These are phyloP conservation scores for Pyrenula aspistea DNA, from an alignment of 495 filamentous ascomycete genomes.

Conservation along the genomic window DNA sequence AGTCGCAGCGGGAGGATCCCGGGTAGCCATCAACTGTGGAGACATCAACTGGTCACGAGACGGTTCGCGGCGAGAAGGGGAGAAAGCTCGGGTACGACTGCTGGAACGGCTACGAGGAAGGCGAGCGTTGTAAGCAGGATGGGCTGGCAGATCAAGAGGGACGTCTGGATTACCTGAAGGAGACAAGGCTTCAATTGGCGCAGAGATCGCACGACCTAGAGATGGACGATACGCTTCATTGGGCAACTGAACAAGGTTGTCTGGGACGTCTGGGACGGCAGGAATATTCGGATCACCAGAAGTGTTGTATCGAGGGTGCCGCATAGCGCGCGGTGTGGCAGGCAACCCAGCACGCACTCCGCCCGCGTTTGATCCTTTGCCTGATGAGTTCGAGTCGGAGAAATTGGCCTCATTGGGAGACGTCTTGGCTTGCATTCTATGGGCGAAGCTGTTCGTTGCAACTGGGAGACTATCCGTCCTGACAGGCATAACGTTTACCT, in stretches of 20 bases:
- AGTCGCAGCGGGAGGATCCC: slow-evolving; percentile 20
- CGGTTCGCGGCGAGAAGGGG: background rate
- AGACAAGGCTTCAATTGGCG: slow-evolving; percentile 48
- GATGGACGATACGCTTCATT: slow-evolving; percentile 51
- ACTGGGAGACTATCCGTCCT: slow-evolving; percentile 13
- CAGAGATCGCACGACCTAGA: slow-evolving; percentile 60
- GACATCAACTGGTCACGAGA: slow-evolving; percentile 12
- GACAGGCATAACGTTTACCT: slow-evolving; percentile 5
- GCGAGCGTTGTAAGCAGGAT: slow-evolving; percentile 43
- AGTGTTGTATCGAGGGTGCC: slow-evolving; percentile 53
- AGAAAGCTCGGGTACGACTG: slow-evolving; percentile 21
- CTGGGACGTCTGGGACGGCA: slow-evolving; percentile 55
- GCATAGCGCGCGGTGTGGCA: slow-evolving; percentile 77
- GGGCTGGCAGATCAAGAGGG: slow-evolving; percentile 35
- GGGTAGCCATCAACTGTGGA: slow-evolving; percentile 31
- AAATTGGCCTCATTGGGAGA: slow-evolving; percentile 34
- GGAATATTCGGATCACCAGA: slow-evolving; percentile 44
- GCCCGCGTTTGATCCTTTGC: slow-evolving; percentile 16
- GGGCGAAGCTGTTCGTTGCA: background rate
- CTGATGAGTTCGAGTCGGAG: slow-evolving; percentile 28
- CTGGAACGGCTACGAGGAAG: slow-evolving; percentile 37
- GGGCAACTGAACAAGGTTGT: slow-evolving; percentile 38
- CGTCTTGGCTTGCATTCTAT: slow-evolving; percentile 27
- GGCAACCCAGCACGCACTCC: slow-evolving; percentile 51
- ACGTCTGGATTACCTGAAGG: slow-evolving; percentile 25